A percentile compares a stretch with the other conserved stretches of the same genome.
Conservation (phyloP, 2,329 filamentous ascomycete genomes). For the Ceratocystis cubensis region DNA sequence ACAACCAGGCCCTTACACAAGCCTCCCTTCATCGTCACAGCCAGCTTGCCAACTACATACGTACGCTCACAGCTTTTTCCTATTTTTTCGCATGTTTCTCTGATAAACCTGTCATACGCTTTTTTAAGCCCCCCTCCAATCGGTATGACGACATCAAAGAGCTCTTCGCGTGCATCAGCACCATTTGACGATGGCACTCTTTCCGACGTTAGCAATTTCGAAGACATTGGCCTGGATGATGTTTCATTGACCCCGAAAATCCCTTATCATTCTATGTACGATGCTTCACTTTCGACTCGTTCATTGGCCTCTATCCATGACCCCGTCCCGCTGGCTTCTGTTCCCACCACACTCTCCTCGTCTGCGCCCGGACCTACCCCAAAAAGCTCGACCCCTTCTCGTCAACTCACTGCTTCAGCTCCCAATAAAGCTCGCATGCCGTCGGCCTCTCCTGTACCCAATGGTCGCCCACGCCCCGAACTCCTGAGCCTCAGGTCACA, state of each 20-base stretch:
- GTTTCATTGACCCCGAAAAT: conserved; percentile 29
- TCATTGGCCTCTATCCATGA: conserved; percentile 26
- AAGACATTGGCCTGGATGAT: conserved; percentile 81
- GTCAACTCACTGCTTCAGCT: conserved; percentile 16
- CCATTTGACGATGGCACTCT: conserved; percentile 61
- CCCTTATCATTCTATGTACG: conserved; percentile 10
- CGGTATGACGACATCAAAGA: conserved; percentile 70
- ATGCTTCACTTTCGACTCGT: conserved; percentile 26
- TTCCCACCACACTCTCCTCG: conserved; percentile 3
- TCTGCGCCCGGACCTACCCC: conserved; percentile 12
- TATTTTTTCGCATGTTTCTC: neutral
- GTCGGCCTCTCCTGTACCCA: conserved; percentile 26
- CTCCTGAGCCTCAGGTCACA: conserved; percentile 36
- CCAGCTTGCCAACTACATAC: neutral
- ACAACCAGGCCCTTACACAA: neutral
- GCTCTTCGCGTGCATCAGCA: conserved; percentile 74
- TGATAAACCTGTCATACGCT: neutral
- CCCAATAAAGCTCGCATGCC: conserved; percentile 23
- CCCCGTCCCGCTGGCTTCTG: conserved; percentile 25
- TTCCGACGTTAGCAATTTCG: conserved; percentile 70
- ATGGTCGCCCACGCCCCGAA: conserved; percentile 24
- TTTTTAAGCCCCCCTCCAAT: neutral
- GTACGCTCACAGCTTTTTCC: neutral
- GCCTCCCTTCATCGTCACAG: neutral
- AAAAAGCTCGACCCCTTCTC: conserved; percentile 15